Conservation (phyloP, 148 eudicot species). For the Vaccinium myrtillus region DNA sequence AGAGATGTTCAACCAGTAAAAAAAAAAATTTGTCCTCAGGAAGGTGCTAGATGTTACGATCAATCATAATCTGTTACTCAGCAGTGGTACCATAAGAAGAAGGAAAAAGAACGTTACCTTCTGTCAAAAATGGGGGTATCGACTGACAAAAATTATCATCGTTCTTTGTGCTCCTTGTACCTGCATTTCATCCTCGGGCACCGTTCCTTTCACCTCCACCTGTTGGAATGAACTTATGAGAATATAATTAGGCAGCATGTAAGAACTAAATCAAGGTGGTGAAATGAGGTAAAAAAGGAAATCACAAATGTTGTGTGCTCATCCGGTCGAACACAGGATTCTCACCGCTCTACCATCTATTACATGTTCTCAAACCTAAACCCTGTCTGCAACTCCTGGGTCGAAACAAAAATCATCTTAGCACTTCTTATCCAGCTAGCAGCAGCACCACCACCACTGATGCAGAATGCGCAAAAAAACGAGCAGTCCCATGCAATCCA, state of each 20-base stretch:
- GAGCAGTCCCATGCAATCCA: too few relatives aligned
- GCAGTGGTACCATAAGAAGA: too few relatives aligned
- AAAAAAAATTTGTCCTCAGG: too few relatives aligned
- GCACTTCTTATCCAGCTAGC: too few relatives aligned
- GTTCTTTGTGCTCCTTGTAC: conserved; percentile 41
- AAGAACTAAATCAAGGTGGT: background rate
- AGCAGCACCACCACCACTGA: too few relatives aligned
- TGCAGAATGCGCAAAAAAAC: too few relatives aligned
- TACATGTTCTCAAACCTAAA: conserved; percentile 48
- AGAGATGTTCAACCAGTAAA: too few relatives aligned
- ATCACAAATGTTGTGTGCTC: background rate
- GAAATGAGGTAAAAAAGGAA: background rate
- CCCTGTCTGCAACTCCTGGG: conserved; percentile 53
- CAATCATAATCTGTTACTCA: too few relatives aligned
- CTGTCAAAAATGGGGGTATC: conserved; percentile 43
- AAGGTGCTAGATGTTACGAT: too few relatives aligned
- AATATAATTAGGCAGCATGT: background rate
- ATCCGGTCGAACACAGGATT: background rate
- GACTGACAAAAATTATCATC: conserved; percentile 52
- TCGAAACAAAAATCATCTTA: conserved; percentile 28
- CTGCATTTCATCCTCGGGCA: conserved; percentile 51
- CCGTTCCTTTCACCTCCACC: conserved; percentile 64
- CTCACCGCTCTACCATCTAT: conserved; percentile 53
- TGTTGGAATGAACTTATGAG: conserved; percentile 20
- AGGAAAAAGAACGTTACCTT: conserved; percentile 28